phyloP scores from a whole-genome alignment of 345 rosid genomes.

The Mercurialis annua region DNA sequence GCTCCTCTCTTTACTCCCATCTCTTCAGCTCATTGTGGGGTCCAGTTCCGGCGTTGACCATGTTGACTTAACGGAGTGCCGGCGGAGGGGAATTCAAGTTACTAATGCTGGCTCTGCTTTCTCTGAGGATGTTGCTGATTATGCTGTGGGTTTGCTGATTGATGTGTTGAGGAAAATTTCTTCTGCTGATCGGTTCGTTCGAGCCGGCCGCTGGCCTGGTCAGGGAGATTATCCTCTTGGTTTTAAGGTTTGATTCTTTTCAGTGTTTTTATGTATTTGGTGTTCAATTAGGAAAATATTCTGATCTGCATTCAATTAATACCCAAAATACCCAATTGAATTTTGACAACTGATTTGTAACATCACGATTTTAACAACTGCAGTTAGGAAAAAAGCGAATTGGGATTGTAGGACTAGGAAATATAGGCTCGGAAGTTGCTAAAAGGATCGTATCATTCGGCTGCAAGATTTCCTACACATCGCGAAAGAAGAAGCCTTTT shows the following conservation, averaged over 20 bases:
- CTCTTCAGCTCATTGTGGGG: not conserved
- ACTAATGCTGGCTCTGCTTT: not conserved
- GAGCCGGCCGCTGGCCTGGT: slow-evolving; percentile 13
- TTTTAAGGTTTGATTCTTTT: slow-evolving; percentile 17
- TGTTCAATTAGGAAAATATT: not conserved
- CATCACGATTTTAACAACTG: not conserved
- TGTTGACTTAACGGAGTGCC: not conserved
- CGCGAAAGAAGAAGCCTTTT: slow-evolving; percentile 14
- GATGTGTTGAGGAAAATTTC: slow-evolving; percentile 3
- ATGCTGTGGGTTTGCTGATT: slow-evolving; percentile 1
- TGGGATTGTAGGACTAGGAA: slow-evolving; percentile 28
- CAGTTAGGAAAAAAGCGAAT: slow-evolving; percentile 23
- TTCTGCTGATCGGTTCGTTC: slow-evolving; percentile 6
- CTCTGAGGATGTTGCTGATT: not conserved
- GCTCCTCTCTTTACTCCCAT: not conserved
- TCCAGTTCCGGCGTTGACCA: slow-evolving; percentile 5
- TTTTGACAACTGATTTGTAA: too few species aligned
- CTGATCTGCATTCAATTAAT: not conserved
- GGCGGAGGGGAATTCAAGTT: not conserved
- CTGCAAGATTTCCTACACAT: slow-evolving; percentile 21
- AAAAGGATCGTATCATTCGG: slow-evolving; percentile 23
- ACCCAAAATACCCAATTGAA: too few species aligned
- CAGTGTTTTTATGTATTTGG: not conserved
- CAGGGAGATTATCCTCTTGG: slow-evolving; percentile 21
- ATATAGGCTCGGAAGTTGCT: slow-evolving; percentile 16